A percentile compares a stretch with the other conserved stretches of the same genome.
Evolutionary conservation across 2,329 filamentous ascomycete species (phyloP).

Genomic region (Chaetothyriales sp.): DNA sequence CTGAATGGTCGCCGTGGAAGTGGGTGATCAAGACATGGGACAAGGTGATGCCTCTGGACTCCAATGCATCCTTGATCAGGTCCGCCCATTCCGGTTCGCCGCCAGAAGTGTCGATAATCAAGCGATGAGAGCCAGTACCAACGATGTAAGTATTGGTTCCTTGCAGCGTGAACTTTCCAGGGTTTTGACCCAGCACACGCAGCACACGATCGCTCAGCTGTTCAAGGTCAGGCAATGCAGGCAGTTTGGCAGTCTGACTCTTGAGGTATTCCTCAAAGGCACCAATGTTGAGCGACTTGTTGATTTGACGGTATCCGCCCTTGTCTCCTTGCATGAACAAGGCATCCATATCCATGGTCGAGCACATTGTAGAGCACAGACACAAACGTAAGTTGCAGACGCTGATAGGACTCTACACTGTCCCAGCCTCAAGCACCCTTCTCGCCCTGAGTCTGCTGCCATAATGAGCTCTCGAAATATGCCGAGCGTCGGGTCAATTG

Average conservation of each 20-base stretch:
- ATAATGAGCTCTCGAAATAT: too few species aligned
- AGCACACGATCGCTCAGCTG: conserved; percentile 29
- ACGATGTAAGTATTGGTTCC: conserved; percentile 30
- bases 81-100: conserved; percentile 15
- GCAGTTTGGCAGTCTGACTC: conserved; percentile 24
- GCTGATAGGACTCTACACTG: not conserved
- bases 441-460: too few species aligned
- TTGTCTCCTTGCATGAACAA: conserved; percentile 3
- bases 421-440: not conserved
- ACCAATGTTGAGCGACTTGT: conserved; percentile 33
- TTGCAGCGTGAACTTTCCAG: conserved; percentile 28
- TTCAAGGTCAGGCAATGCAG: conserved; percentile 27
- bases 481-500: too few species aligned
- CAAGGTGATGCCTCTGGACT: too few species aligned
- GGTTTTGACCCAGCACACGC: conserved; percentile 31
- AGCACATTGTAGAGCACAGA: not conserved
- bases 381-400: not conserved
- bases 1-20: too few species aligned
- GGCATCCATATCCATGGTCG: not conserved
- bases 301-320: conserved; percentile 32
- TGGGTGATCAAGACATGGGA: too few species aligned
- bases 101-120: conserved; percentile 26
- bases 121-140: conserved; percentile 22
- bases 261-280: conserved; percentile 36
- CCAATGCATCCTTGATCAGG: conserved; percentile 23